Evolutionary conservation across 2,329 filamentous ascomycete species (phyloP).

Genomic region (Myriosclerotinia scirpicola): DNA sequence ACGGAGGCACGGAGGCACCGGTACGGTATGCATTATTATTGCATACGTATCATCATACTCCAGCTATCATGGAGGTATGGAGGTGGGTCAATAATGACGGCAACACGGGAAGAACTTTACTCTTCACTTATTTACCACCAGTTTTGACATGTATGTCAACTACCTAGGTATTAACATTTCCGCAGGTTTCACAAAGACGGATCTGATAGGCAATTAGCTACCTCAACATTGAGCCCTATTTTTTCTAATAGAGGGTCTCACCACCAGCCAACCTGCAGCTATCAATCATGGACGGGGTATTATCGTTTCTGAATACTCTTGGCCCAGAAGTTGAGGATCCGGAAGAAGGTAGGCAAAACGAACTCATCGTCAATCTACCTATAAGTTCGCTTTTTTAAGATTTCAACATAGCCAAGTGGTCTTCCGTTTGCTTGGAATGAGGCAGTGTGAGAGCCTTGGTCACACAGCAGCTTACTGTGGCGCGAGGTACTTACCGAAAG

Average conservation of each 20-base stretch:
- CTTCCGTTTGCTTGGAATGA: slow-evolving; percentile 11
- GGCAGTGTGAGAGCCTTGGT: slow-evolving; percentile 19
- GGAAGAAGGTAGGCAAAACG: slow-evolving; percentile 55
- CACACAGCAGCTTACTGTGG: slow-evolving; percentile 10
- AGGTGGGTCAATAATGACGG: no score
- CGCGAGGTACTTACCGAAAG: slow-evolving; percentile 9
- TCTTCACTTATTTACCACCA: not conserved
- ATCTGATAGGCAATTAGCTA: not conserved
- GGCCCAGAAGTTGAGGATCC: slow-evolving; percentile 54
- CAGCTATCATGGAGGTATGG: no score
- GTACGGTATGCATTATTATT: no score
- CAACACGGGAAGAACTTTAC: not conserved
- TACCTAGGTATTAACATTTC: not conserved
- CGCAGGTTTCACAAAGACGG: not conserved
- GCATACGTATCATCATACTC: no score
- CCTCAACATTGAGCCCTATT: slow-evolving; percentile 4
- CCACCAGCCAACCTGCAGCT: not conserved
- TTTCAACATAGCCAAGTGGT: slow-evolving; percentile 13
- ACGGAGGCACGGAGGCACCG: no score
- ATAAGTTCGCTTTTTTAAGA: slow-evolving; percentile 22
- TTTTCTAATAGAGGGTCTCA: not conserved
- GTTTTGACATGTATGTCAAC: no score
- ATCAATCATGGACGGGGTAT: slow-evolving; percentile 31
- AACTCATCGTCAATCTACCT: not conserved
- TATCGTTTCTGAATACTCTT: slow-evolving; percentile 44